Base-by-base conservation (phyloP, 73 alveolate genomes). In the Paramecium sexaurelia region DNA sequence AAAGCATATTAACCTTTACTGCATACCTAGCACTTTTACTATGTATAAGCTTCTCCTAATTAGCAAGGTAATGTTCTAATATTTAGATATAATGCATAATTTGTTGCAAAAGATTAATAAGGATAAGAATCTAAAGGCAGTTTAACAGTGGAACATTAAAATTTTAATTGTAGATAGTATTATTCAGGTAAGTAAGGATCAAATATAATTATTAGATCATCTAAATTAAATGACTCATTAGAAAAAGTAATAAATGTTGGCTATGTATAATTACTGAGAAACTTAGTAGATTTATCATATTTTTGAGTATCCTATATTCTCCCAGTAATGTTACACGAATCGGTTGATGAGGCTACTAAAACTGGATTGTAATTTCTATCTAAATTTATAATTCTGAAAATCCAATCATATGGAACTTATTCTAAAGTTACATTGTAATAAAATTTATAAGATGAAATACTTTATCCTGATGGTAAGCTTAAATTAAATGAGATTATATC, bases 381-480 rank as follows among this genome's bases (percentile, higher is more conserved):
- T 33, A 78, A 45, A 78, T 78, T 37, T 1, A 78, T 43, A 6
- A 78, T 24, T 41, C 90, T 41, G 33, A 78, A 78, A 9, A 41
- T 40, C 68, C 71, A 78, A 39, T 41, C 90, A 39, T 40, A 78
- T 9, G 68, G 90, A 19, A 78, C 47, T 40, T 17, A 78, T 26
- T 78, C 90, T 20, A 41, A 24, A 24, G 90, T 78, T 0, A 24
- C 19, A 8, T 78, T 10, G 41, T 78, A 41, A 17, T 24, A 78
- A 9, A 29, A 45, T 78, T 78, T 78, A 32, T 78, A 78, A 0
- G 43, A 6, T 8, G 75, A 41, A 8, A 78, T 43, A 5, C 45
- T 24, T 43, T 78, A 27, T n/a, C 90, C 90, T 17, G 90, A 78
- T 1, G 90, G 90, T 45, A 78, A 24, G 10, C 13, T 78, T 9